These are phyloP conservation scores for Cairneyella variabilis DNA, from an alignment of 495 filamentous ascomycete species.

Conservation along the genomic window DNA sequence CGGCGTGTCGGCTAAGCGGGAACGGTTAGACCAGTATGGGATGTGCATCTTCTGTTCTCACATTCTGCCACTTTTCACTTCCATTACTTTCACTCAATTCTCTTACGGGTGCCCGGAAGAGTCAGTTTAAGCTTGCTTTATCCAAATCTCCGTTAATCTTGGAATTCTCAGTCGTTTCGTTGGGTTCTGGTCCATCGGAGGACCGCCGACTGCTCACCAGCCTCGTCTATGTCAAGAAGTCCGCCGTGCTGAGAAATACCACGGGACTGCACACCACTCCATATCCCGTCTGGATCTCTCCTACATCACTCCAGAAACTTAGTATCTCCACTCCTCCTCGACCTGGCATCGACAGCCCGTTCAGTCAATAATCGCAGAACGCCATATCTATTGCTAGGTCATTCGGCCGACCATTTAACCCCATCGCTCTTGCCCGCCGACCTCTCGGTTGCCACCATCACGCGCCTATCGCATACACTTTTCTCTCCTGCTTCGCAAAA, in stretches of 20 bases:
- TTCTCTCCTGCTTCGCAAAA: constrained; percentile 13
- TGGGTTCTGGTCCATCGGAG: not conserved
- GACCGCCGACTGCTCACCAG: not conserved
- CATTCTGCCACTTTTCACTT: no score
- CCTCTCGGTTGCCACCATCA: constrained; percentile 17
- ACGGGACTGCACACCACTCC: not conserved
- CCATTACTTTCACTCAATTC: no score
- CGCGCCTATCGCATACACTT: constrained; percentile 25
- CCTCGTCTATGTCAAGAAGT: constrained; percentile 9
- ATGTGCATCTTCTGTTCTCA: no score
- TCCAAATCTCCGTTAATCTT: not conserved
- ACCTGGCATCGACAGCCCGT: constrained; percentile 8
- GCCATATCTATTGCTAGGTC: not conserved
- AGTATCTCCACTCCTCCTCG: constrained; percentile 5
- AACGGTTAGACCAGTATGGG: no score
- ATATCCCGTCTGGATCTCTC: constrained; percentile 5
- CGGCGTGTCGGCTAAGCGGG: no score
- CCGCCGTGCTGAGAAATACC: constrained; percentile 13
- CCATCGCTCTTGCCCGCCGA: not conserved
- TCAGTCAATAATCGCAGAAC: constrained; percentile 15
- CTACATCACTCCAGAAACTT: constrained; percentile 10
- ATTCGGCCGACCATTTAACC: constrained; percentile 5
- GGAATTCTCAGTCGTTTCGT: not conserved
- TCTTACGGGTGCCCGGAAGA: not conserved
- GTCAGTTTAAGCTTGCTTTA: not conserved